Base-by-base conservation (phyloP, 768 basidiomycete species). In the Suillus brevipes region DNA sequence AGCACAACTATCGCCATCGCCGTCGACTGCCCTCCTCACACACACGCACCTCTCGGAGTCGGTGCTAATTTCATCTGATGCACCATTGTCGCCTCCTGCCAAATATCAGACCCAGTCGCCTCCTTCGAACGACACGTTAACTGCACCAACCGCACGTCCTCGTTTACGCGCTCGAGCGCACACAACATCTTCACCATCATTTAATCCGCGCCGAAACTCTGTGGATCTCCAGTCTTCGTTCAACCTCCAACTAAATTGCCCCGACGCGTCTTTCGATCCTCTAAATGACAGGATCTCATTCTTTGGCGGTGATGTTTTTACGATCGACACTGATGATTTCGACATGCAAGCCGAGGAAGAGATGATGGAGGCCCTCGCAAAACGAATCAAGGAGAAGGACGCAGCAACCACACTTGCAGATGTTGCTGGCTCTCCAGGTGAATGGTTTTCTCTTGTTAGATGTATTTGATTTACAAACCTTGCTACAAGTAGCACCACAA, bases 271-370 rank as follows among this genome's bases (percentile, higher is more conserved):
- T 13, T 78, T 78, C 34, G 75, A 78, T 62, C 66, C 77, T 43
- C 61, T 78, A 38, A 78, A 78, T 66, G 77, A 78, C 66, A 73
- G 72, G 63, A 73, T 78, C 28, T 77, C 77, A 13, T 77, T 78
- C 69, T 68, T 78, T 6, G 69, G 70, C 6, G 72, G 70, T 34
- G 76, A 77, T 52, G 70, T 74, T 8, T 73, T 74, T 58, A 69
- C 67, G 67, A 55, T 65, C 10, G 71, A 72, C 31, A 69, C 71
- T n/a, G 69, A 71, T 37, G 69, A 70, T 23, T 62, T 78, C 43
- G 73, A 77, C 56, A 60, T 70, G 63, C 61, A 69, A 6, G 70
- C 69, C 7, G 69, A 72, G 49, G 66, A 73, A 56, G 62, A 68
- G 61, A 69, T 67, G 53, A 71, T 73, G 70, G 62, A 70, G n/a